Evolutionary conservation across 2,329 filamentous ascomycete species (phyloP), one percentile per base, ranked within the genome.

Genomic region (Cephalotrichum gorgonifer): DNA sequence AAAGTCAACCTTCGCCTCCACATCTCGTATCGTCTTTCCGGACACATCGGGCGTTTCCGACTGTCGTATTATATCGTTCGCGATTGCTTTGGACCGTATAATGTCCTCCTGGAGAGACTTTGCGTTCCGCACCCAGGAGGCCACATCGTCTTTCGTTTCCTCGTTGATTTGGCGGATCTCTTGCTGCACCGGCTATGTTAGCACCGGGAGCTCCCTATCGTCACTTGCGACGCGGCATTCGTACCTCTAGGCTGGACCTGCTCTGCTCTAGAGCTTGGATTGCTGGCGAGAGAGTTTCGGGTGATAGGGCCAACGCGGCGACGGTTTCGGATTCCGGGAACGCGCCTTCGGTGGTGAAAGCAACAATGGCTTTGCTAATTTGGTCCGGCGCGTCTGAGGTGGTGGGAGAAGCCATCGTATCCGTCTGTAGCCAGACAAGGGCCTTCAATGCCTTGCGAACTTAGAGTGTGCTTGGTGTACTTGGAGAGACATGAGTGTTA

Each of bases 101-200:
- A 96, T 91, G 60, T 96, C 91, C 53, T 83, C 78, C 63, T 95
- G 88, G 7, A 96, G 77, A 47, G 83, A 80, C 64, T 88, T 88
- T 44, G 90, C 88, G 63, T 93, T 88, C 47, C 75, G 70, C 50
- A 94, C 86, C 91, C 91, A 97, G 47, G 83, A 78, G 60, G 88
- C 85, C 46, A 95, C 85, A 58, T 94, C 85, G 35, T 83, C 78
- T 50, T 83, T 85, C 17, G 82, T 85, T 55, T 88, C 81, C 60
- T 81, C 78, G 64, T 90, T 94, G 53, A 93, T 79, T 22, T 71
- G 65, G 54, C 83, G 84, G 51, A 97, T 85, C 57, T 94, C 83
- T 52, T 75, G 67, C 81, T 86, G 50, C 11, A 6, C 14, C 22
- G 20, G 15, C 49, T 30, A 33, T 15, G 31, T 38, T 7, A 22